These are phyloP conservation scores for Candida tetrigidarum DNA, from an alignment of 1,139 yeast species.

Conservation along the genomic window DNA sequence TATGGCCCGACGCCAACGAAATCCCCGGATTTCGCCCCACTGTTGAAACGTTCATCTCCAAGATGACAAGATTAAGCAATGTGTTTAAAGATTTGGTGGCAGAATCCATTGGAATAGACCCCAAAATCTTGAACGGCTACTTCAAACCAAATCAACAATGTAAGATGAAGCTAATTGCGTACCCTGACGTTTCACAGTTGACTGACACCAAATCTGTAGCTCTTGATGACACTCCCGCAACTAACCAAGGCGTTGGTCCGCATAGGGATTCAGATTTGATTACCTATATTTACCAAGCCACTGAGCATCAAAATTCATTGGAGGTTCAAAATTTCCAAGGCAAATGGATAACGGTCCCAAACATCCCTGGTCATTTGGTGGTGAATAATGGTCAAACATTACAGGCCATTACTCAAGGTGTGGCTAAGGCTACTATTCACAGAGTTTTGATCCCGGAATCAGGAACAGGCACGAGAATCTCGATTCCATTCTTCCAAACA, in stretches of 20 bases:
- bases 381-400: conserved; percentile 60
- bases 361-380: conserved; percentile 46
- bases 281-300: conserved; percentile 64
- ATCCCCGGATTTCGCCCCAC: conserved; percentile 55
- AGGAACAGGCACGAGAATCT: conserved; percentile 56
- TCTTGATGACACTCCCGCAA: conserved; percentile 45
- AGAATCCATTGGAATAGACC: conserved; percentile 56
- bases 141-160: conserved; percentile 57
- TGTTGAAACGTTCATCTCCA: conserved; percentile 48
- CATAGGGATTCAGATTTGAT: conserved; percentile 72
- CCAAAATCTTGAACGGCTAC: conserved; percentile 49
- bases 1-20: conserved; percentile 56
- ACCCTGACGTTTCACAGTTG: conserved; percentile 46
- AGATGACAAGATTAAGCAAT: conserved; percentile 51
- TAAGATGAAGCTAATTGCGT: conserved; percentile 57
- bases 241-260: conserved; percentile 69
- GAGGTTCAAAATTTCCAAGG: conserved; percentile 69
- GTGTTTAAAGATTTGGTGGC: conserved; percentile 51
- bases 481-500: conserved; percentile 59
- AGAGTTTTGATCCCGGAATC: conserved; percentile 58
- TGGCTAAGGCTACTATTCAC: conserved; percentile 70
- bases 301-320: conserved; percentile 49
- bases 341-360: conserved; percentile 61
- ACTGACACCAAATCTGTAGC: conserved; percentile 31
- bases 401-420: conserved; percentile 57